Conservation (phyloP, 495 filamentous ascomycete genomes). For the Jackrogersella multiformis region DNA sequence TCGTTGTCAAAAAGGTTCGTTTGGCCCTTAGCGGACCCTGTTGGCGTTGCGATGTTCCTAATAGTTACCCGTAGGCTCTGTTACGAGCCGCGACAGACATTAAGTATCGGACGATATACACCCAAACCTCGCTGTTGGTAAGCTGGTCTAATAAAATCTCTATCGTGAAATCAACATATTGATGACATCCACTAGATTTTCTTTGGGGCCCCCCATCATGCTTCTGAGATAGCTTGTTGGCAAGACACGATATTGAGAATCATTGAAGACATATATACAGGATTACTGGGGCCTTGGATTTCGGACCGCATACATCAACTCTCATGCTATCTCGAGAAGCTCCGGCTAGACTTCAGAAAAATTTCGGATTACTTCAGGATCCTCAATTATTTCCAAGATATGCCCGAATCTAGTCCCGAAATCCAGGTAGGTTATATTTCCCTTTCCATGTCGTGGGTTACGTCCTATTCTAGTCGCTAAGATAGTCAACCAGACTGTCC, state of each 20-base stretch:
- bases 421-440: constrained; percentile 4
- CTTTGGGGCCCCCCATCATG: constrained; percentile 21
- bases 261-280: constrained; percentile 18
- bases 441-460: not conserved
- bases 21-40: not conserved
- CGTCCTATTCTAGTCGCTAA: not conserved
- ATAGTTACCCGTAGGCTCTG: constrained; percentile 11
- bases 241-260: constrained; percentile 11
- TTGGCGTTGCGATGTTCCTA: not conserved
- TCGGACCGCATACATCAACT: constrained; percentile 10
- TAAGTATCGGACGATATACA: constrained; percentile 4
- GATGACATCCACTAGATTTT: constrained; percentile 1
- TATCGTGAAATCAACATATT: not conserved
- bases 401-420: constrained; percentile 9
- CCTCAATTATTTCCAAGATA: constrained; percentile 20
- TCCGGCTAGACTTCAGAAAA: not conserved
- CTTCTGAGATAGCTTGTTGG: constrained; percentile 1
- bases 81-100: not conserved
- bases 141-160: not conserved
- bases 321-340: not conserved
- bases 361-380: constrained; percentile 16
- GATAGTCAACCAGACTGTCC: constrained; percentile 1
- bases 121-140: constrained; percentile 9
- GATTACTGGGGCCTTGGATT: constrained; percentile 19
- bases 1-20: constrained; percentile 12